phyloP scores from a whole-genome alignment of 208 protist species.

The Zelonia costaricensis region DNA sequence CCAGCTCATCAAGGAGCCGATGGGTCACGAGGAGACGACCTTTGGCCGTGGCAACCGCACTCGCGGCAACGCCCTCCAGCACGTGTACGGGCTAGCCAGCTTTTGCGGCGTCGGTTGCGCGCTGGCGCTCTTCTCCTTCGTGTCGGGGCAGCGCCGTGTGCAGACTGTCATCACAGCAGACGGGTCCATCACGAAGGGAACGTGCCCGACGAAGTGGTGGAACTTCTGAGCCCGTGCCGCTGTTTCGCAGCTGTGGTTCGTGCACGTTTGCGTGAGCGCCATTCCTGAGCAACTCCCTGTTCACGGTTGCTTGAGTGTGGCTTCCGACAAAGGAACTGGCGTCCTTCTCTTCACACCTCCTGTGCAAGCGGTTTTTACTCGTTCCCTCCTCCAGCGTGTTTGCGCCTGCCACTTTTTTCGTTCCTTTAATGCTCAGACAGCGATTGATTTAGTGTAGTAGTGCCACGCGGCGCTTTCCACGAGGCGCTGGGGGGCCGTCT shows the following conservation, averaged over 20 bases:
- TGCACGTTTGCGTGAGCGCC: too few relatives aligned
- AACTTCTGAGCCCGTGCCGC: conserved; percentile 50
- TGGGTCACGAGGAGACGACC: conserved; percentile 87
- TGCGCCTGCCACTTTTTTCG: background rate
- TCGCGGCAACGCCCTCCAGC: conserved; percentile 53
- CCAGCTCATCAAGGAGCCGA: conserved; percentile 90
- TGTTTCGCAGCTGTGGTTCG: too few relatives aligned
- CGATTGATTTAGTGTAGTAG: background rate
- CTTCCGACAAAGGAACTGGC: too few relatives aligned
- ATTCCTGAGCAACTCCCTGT: too few relatives aligned
- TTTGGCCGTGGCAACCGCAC: conserved; percentile 73
- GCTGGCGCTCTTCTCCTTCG: conserved; percentile 60
- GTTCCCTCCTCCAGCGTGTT: background rate
- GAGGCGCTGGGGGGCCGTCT: too few relatives aligned
- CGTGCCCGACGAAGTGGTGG: conserved; percentile 76
- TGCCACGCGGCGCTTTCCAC: too few relatives aligned
- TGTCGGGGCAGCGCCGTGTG: conserved; percentile 49
- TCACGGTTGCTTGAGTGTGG: too few relatives aligned
- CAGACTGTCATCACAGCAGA: conserved; percentile 58
- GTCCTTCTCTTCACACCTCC: background rate
- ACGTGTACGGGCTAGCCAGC: conserved; percentile 48
- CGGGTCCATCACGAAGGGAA: conserved; percentile 61
- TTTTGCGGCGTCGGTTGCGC: conserved; percentile 64
- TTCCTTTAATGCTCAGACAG: background rate
- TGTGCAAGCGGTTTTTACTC: background rate